Conservation (phyloP, 306 rosid species). For the Trifolium pratense region DNA sequence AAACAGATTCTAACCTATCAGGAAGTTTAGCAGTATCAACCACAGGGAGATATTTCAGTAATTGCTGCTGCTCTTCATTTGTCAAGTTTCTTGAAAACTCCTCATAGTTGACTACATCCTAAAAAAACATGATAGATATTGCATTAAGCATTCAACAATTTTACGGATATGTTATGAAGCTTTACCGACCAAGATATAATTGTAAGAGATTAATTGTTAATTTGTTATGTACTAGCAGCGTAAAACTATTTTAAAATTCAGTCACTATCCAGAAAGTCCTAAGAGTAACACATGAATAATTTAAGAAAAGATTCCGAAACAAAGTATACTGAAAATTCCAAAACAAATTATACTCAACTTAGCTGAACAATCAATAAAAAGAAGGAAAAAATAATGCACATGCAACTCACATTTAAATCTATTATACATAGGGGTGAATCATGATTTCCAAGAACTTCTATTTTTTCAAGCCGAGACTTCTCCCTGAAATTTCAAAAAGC, state of each 20-base stretch:
- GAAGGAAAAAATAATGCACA: conserved; percentile 18
- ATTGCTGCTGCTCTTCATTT: conserved; percentile 80
- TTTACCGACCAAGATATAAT: not conserved
- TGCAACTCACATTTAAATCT: conserved; percentile 80
- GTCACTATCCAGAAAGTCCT: too few species aligned
- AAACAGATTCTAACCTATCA: conserved; percentile 63
- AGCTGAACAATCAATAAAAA: conserved; percentile 4
- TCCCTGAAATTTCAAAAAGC: conserved; percentile 64
- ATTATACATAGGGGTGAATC: conserved; percentile 67
- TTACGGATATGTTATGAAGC: conserved; percentile 6
- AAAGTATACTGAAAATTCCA: too few species aligned
- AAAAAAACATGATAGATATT: conserved; percentile 45
- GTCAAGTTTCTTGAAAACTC: conserved; percentile 79
- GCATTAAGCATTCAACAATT: conserved; percentile 36
- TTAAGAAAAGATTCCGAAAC: too few species aligned
- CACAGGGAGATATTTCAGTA: conserved; percentile 75
- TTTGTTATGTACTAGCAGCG: not conserved
- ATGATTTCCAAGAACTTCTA: conserved; percentile 66
- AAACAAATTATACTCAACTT: too few species aligned
- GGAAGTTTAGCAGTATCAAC: conserved; percentile 68
- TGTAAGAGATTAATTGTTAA: not conserved
- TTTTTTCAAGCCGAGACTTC: conserved; percentile 67
- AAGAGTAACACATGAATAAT: too few species aligned
- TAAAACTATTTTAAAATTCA: not conserved
- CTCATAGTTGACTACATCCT: conserved; percentile 81